Evolutionary conservation across 2,329 filamentous ascomycete species (phyloP).

Genomic region (Scleromitrula shiraiana): DNA sequence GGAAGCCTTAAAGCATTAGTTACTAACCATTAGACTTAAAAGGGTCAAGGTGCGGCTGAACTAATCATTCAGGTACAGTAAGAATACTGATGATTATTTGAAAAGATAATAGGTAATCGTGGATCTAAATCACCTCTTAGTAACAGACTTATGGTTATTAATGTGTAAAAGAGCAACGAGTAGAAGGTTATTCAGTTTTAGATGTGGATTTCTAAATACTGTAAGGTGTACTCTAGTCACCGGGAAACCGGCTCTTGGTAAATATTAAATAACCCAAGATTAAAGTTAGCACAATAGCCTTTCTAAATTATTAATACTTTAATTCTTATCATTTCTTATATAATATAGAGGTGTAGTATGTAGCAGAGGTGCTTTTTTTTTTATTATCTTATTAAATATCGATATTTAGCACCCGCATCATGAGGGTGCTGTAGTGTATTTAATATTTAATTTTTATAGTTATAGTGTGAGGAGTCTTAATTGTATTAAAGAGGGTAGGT

Average conservation of each 20-base stretch:
- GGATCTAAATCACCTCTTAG: slow-evolving; percentile 1
- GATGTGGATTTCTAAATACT: background rate
- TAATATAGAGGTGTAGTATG: no score
- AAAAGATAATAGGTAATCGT: background rate
- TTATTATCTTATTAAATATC: no score
- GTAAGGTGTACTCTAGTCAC: background rate
- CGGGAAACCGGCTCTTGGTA: background rate
- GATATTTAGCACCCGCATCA: no score
- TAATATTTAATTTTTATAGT: no score
- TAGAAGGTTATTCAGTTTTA: background rate
- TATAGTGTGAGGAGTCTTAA: no score
- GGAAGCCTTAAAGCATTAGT: background rate
- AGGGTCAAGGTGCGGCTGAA: background rate
- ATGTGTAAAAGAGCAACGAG: background rate
- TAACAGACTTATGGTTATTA: background rate
- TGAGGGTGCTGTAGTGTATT: no score
- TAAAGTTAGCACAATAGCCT: background rate
- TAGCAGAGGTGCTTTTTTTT: no score
- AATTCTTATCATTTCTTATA: background rate
- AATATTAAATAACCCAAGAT: background rate
- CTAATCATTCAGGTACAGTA: background rate
- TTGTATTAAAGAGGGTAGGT: no score
- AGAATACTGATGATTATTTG: background rate
- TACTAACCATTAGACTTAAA: background rate
- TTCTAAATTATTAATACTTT: background rate